These are phyloP conservation scores for Metschnikowia dekortorum DNA, from an alignment of 805 yeast species.

Conservation along the genomic window DNA sequence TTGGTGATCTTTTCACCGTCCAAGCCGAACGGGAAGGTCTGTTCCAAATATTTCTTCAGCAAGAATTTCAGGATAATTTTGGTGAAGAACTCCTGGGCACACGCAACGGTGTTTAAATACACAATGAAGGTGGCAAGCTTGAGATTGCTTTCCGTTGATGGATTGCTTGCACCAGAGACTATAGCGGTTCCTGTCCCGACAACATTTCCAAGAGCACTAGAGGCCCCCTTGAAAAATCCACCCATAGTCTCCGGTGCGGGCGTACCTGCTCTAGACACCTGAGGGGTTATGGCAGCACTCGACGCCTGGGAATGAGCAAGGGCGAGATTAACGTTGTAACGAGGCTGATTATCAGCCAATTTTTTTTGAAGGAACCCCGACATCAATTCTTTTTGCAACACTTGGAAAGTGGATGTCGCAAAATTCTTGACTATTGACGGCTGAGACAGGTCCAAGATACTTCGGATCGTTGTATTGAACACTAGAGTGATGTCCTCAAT, in stretches of 20 bases:
- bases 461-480: slow-evolving; percentile 61
- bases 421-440: slow-evolving; percentile 50
- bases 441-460: slow-evolving; percentile 71
- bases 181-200: slow-evolving; percentile 26
- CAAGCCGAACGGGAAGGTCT: slow-evolving; percentile 33
- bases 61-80: slow-evolving; percentile 46
- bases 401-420: slow-evolving; percentile 50
- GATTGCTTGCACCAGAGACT: slow-evolving; percentile 22
- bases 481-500: slow-evolving; percentile 81
- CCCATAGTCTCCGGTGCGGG: slow-evolving; percentile 36
- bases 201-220: slow-evolving; percentile 41
- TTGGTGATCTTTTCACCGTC: slow-evolving; percentile 30
- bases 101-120: slow-evolving; percentile 67
- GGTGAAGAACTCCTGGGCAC: slow-evolving; percentile 54
- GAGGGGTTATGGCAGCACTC: slow-evolving; percentile 20
- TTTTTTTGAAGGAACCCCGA: slow-evolving; percentile 42
- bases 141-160: slow-evolving; percentile 36
- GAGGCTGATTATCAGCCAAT: slow-evolving; percentile 37
- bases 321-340: slow-evolving; percentile 32
- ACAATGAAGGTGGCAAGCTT: slow-evolving; percentile 58
- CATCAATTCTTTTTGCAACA: slow-evolving; percentile 61
- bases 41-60: slow-evolving; percentile 20
- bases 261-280: slow-evolving; percentile 26
- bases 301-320: slow-evolving; percentile 4
- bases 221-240: slow-evolving; percentile 39